Conservation (phyloP, 2,329 filamentous ascomycete genomes). For the Aspergillus glaucus region DNA sequence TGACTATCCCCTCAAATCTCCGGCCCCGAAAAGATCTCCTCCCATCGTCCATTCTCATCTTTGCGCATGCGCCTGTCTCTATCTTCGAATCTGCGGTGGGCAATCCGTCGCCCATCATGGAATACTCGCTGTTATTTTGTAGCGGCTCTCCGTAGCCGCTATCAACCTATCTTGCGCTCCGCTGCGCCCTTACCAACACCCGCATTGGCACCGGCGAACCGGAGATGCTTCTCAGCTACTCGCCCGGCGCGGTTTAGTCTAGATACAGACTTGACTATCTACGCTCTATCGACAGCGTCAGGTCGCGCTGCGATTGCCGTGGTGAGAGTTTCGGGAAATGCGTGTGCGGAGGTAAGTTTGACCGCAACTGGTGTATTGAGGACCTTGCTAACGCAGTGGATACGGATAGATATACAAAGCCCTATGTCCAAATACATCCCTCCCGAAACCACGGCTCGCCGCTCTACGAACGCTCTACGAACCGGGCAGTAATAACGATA, state of each 20-base stretch:
- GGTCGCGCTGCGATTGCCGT: conserved; percentile 88
- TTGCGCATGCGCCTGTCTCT: conserved; percentile 28
- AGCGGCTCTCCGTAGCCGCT: conserved; percentile 5
- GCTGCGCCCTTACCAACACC: conserved; percentile 3
- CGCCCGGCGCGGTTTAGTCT: conserved; percentile 10
- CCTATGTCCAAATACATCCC: conserved; percentile 51
- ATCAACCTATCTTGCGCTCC: conserved; percentile 6
- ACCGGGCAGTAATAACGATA: conserved; percentile 37
- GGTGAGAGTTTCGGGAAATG: conserved; percentile 75
- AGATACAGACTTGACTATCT: conserved; percentile 60
- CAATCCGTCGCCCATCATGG: conserved; percentile 18
- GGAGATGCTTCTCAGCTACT: conserved; percentile 19
- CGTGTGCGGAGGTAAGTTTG: conserved; percentile 57
- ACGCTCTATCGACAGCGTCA: conserved; percentile 79
- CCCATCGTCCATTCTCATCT: not conserved
- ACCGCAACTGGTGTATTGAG: too few relatives aligned
- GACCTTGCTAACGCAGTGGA: not conserved
- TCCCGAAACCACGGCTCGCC: conserved; percentile 59
- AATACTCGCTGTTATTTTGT: conserved; percentile 3
- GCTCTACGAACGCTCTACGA: conserved; percentile 68
- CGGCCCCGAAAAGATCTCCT: not conserved
- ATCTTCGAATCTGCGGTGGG: conserved; percentile 20
- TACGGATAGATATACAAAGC: conserved; percentile 55
- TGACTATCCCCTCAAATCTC: not conserved
- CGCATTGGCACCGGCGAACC: not conserved